Conservation (phyloP, 169 alveolate species). For the Eimeria tenella region DNA sequence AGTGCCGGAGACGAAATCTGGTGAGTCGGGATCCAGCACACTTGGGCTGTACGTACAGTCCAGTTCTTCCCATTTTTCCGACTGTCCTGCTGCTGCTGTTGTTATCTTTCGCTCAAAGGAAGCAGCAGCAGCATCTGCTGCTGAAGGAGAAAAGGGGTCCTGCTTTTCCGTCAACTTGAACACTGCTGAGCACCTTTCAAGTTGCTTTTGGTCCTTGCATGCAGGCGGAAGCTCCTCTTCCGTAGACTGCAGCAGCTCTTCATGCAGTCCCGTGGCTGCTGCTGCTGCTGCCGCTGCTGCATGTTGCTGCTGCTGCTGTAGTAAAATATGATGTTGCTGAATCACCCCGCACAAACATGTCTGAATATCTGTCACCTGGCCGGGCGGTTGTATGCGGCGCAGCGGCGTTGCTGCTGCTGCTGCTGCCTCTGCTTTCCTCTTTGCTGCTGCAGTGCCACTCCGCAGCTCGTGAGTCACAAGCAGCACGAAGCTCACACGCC, state of each 20-base stretch:
- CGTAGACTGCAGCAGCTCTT: background rate
- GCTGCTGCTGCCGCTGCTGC: background rate
- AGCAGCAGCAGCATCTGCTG: background rate
- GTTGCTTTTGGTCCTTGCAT: background rate
- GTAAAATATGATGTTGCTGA: background rate
- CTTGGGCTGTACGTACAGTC: background rate
- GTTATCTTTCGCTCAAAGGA: background rate
- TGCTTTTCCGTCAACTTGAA: background rate
- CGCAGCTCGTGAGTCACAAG: slow-evolving; percentile 37
- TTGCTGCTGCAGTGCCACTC: background rate
- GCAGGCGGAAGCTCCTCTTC: background rate
- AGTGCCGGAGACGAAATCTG: background rate
- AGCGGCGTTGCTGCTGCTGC: background rate
- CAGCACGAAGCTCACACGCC: slow-evolving; percentile 9
- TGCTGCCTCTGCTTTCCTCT: background rate
- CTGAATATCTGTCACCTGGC: background rate
- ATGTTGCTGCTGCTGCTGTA: background rate
- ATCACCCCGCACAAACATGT: background rate
- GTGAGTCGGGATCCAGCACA: background rate
- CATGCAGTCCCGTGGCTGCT: background rate
- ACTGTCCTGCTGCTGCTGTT: background rate
- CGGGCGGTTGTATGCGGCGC: background rate
- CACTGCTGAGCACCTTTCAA: background rate
- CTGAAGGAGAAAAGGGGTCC: background rate
- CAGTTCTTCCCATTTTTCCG: background rate